These are phyloP conservation scores for Auriscalpium orientale DNA, from an alignment of 768 basidiomycete species.

Conservation along the genomic window DNA sequence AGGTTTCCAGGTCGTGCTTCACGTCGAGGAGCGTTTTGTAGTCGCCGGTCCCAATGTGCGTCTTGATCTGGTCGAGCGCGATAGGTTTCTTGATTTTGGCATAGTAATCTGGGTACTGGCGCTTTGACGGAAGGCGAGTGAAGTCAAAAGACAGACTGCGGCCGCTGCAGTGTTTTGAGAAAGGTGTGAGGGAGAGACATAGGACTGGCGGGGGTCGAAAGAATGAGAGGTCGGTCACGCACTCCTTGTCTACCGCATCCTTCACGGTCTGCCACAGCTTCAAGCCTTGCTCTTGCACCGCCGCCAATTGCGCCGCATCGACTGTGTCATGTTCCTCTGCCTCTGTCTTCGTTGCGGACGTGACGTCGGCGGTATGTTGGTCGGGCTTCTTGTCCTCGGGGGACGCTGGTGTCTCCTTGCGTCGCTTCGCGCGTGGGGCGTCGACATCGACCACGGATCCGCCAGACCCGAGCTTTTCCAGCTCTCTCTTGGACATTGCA, in stretches of 20 bases:
- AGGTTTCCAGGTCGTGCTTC: conserved; percentile 64
- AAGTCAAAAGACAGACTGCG: conserved; percentile 58
- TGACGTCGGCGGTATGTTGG: conserved; percentile 28
- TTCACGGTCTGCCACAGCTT: conserved; percentile 72
- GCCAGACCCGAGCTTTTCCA: conserved; percentile 25
- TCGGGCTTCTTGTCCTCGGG: conserved; percentile 34
- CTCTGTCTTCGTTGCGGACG: conserved; percentile 22
- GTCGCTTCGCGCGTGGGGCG: conserved; percentile 43
- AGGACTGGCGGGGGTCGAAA: conserved; percentile 23
- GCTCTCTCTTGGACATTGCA: conserved; percentile 45
- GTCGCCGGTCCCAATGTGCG: conserved; percentile 49
- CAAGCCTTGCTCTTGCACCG: conserved; percentile 58
- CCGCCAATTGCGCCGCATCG: conserved; percentile 20
- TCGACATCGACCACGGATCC: conserved; percentile 32
- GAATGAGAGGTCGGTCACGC: conserved; percentile 39
- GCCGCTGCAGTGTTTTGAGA: conserved; percentile 41
- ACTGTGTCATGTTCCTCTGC: conserved; percentile 19
- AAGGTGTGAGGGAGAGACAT: conserved; percentile 17
- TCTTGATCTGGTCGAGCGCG: conserved; percentile 84
- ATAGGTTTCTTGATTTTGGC: conserved; percentile 71
- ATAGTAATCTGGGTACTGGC: conserved; percentile 85
- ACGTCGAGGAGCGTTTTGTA: conserved; percentile 64
- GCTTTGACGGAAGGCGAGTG: conserved; percentile 60
- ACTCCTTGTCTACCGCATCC: conserved; percentile 85
- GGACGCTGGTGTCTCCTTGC: conserved; percentile 33